Evolutionary conservation across 495 filamentous ascomycete species (phyloP).

Genomic region (Penicillium lividum): DNA sequence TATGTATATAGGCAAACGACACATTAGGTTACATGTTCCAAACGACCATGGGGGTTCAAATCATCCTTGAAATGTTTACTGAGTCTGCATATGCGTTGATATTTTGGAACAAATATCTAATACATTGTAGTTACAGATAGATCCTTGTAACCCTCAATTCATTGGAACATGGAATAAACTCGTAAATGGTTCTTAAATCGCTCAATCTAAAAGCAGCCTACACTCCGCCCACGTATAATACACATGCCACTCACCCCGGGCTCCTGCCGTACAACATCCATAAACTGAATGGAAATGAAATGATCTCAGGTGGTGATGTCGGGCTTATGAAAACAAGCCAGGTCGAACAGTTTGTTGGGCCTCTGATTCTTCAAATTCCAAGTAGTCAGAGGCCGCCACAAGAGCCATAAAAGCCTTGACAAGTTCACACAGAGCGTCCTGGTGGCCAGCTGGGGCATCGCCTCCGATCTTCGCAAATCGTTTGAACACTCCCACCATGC

Average conservation of each 20-base stretch:
- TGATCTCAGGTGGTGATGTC: background rate
- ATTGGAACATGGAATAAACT: background rate
- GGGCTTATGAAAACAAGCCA: slow-evolving; percentile 41
- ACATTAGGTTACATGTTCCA: no score
- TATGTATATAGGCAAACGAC: no score
- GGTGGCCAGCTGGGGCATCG: slow-evolving; percentile 37
- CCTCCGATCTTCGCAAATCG: slow-evolving; percentile 77
- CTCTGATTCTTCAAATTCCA: slow-evolving; percentile 54
- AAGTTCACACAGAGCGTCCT: slow-evolving; percentile 48
- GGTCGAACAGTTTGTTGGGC: slow-evolving; percentile 33
- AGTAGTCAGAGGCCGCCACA: slow-evolving; percentile 59
- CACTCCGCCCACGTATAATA: slow-evolving; percentile 26
- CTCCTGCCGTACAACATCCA: background rate
- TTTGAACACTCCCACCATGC: slow-evolving; percentile 90
- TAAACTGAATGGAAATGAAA: no score
- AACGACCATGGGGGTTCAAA: no score
- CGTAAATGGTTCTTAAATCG: slow-evolving; percentile 18
- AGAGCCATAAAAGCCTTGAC: slow-evolving; percentile 63
- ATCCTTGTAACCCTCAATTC: background rate
- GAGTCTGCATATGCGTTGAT: no score
- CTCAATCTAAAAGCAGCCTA: slow-evolving; percentile 18
- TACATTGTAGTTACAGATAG: no score
- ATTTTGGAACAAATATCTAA: no score
- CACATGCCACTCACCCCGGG: background rate
- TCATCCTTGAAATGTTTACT: no score